Base-by-base conservation (phyloP, 495 filamentous ascomycete genomes). In the Darksidea phi region DNA sequence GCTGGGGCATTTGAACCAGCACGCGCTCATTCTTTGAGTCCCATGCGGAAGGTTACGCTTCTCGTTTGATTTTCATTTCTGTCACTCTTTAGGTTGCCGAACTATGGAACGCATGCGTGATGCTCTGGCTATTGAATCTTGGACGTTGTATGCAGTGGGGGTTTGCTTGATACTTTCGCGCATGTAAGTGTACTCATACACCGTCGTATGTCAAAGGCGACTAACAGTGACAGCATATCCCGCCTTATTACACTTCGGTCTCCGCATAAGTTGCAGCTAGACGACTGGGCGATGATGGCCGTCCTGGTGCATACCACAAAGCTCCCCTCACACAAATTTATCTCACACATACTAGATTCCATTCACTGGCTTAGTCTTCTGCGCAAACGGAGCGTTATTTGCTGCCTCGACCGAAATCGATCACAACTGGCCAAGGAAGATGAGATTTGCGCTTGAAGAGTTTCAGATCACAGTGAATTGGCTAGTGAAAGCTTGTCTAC, bases 261-360 rank as follows among this genome's bases (percentile, higher is more conserved):
- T 0, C 59, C 75, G 18, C 76, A 65, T 13, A 73, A 74, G n/a
- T 67, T 84, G 25, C 79, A 85, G 63, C 37, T 72, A 6, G 83
- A 87, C 59, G 84, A 87, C 60, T 86, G 76, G 71, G 54, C 85
- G 11, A 86, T 86, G 83, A 60, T 80, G 0, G 70, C 77, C 37
- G 79, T 78, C 11, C 73, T 85, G 55, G 70, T 74, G 47, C 10
- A 6, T 43, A 54, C 59, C 7, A 41, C 18, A 13, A 18, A 48
- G 41, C 3, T 15, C 26, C 13, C 10, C n/a, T 3, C 28, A 42
- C 23, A 12, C 13, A 11, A 17, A 13, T 59, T 50, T 18, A 1
- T 17, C 12, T 20, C 23, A 18, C 26, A 17, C 21, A 10, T 25
- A 26, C n/a, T 18, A 66, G 63, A 20, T 67, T 43, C 54, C 64